Conservation (phyloP, 495 filamentous ascomycete genomes). For the Talaromyces proteolyticus region DNA sequence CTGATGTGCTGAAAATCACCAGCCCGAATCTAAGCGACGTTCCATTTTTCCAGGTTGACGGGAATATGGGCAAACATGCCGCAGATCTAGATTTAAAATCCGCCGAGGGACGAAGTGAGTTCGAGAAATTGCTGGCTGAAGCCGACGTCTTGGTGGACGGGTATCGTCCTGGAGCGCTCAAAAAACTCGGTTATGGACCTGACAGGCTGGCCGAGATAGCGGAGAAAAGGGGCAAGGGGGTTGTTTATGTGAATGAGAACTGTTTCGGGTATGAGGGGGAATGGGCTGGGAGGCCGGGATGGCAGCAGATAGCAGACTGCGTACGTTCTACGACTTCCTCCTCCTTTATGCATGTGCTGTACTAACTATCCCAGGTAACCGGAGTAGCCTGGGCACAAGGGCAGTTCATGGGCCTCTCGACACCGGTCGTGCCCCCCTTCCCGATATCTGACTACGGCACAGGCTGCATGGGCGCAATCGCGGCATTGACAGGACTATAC, state of each 20-base stretch:
- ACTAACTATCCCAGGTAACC: slow-evolving; percentile 30
- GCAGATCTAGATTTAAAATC: slow-evolving; percentile 54
- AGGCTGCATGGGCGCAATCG: slow-evolving; percentile 59
- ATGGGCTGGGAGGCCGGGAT: slow-evolving; percentile 45
- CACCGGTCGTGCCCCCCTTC: slow-evolving; percentile 73
- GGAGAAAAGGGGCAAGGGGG: slow-evolving; percentile 48
- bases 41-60: slow-evolving; percentile 75
- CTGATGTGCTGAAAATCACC: slow-evolving; percentile 65
- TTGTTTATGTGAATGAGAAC: slow-evolving; percentile 67
- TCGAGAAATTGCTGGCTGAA: slow-evolving; percentile 52
- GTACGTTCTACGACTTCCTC: slow-evolving; percentile 32
- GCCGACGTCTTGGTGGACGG: slow-evolving; percentile 61
- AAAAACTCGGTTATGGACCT: slow-evolving; percentile 57
- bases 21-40: slow-evolving; percentile 63
- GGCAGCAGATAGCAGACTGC: slow-evolving; percentile 51
- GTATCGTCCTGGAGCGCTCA: slow-evolving; percentile 62
- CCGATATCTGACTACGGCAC: slow-evolving; percentile 81
- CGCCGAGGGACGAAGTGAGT: slow-evolving; percentile 42
- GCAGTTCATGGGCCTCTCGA: slow-evolving; percentile 60
- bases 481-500: slow-evolving; percentile 57
- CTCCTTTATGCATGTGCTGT: slow-evolving; percentile 22
- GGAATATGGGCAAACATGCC: slow-evolving; percentile 64
- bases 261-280: slow-evolving; percentile 59
- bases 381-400: slow-evolving; percentile 73
- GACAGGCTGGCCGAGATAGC: slow-evolving; percentile 45